A percentile compares a stretch with the other conserved stretches of the same genome.
These are phyloP conservation scores for Iodosphaeria phyllophila DNA, from an alignment of 2,329 filamentous ascomycete genomes.

Conservation along the genomic window DNA sequence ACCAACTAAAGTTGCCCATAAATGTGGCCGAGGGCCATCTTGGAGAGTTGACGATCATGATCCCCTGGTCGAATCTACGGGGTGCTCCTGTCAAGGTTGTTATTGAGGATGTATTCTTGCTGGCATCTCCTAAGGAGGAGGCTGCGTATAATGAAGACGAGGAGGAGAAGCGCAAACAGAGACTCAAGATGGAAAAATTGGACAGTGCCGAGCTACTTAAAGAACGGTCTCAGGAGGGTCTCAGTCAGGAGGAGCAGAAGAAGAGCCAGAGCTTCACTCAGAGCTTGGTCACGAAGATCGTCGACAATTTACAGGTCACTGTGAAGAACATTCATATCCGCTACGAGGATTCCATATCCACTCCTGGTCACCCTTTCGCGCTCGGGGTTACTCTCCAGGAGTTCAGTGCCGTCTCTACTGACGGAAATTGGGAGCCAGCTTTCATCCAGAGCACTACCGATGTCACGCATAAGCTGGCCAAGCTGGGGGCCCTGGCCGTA, in stretches of 20 bases:
- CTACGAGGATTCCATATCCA: slow-evolving; percentile 94
- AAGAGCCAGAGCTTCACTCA: slow-evolving; percentile 97
- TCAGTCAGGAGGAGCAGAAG: slow-evolving; percentile 88
- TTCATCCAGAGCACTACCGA: slow-evolving; percentile 78
- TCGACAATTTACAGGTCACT: slow-evolving; percentile 94
- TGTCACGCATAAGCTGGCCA: slow-evolving; percentile 86
- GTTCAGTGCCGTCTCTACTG: slow-evolving; percentile 92
- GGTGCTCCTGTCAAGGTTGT: slow-evolving; percentile 88
- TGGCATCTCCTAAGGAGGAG: slow-evolving; percentile 92
- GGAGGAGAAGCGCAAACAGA: slow-evolving; percentile 68
- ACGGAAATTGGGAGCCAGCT: slow-evolving; percentile 84
- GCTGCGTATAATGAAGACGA: slow-evolving; percentile 85
- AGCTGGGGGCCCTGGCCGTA: slow-evolving; percentile 70
- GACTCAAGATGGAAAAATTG: slow-evolving; percentile 97
- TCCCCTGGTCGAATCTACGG: slow-evolving; percentile 93
- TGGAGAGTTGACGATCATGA: slow-evolving; percentile 75
- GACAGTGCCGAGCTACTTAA: slow-evolving; percentile 91
- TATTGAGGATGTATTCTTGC: slow-evolving; percentile 90
- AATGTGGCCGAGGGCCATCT: slow-evolving; percentile 95
- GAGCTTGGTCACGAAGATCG: slow-evolving; percentile 86
- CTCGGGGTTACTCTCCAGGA: slow-evolving; percentile 84
- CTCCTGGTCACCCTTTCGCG: slow-evolving; percentile 87
- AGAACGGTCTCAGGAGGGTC: slow-evolving; percentile 77
- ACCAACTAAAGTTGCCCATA: slow-evolving; percentile 88
- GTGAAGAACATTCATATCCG: slow-evolving; percentile 97